These are phyloP conservation scores for Cutaneotrichosporon sp. DNA, from an alignment of 1,284 basidiomycete species.

Conservation along the genomic window DNA sequence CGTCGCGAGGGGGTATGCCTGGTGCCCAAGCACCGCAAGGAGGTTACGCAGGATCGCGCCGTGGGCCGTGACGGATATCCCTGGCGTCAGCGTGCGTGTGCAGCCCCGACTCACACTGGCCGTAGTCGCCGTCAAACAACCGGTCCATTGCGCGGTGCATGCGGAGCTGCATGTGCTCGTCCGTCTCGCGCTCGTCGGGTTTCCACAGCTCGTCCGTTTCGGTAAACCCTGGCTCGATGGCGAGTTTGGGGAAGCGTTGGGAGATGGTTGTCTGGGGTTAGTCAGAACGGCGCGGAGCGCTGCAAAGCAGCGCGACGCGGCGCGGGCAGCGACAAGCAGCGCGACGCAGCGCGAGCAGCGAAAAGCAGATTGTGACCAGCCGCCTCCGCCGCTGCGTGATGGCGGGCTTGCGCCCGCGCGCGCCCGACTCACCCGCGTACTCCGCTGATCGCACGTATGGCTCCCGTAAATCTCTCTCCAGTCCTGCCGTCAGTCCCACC, in stretches of 20 bases:
- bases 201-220: conserved; percentile 70
- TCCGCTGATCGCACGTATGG: conserved; percentile 45
- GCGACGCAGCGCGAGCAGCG: too few species aligned
- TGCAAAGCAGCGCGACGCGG: too few species aligned
- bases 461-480: conserved; percentile 45
- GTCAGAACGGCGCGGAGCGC: too few species aligned
- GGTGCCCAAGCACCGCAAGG: conserved; percentile 43
- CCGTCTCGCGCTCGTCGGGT: conserved; percentile 60
- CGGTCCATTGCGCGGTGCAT: conserved; percentile 58
- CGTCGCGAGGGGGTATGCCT: conserved; percentile 41
- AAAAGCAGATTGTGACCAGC: too few species aligned
- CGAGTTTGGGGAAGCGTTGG: conserved; percentile 57
- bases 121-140: conserved; percentile 55
- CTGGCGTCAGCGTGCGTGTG: conserved; percentile 19
- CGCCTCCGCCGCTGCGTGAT: too few species aligned
- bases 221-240: conserved; percentile 61
- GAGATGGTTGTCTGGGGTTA: conserved; percentile 52
- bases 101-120: conserved; percentile 53
- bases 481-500: conserved; percentile 16
- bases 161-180: conserved; percentile 56
- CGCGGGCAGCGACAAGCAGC: too few species aligned
- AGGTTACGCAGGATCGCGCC: conserved; percentile 47
- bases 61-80: conserved; percentile 50
- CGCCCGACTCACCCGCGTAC: conserved; percentile 49
- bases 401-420: background rate